Percentiles rank a stretch among this genome's conserved stretches.
Conservation (phyloP, 169 alveolate genomes). For the Babesia bigemina region DNA sequence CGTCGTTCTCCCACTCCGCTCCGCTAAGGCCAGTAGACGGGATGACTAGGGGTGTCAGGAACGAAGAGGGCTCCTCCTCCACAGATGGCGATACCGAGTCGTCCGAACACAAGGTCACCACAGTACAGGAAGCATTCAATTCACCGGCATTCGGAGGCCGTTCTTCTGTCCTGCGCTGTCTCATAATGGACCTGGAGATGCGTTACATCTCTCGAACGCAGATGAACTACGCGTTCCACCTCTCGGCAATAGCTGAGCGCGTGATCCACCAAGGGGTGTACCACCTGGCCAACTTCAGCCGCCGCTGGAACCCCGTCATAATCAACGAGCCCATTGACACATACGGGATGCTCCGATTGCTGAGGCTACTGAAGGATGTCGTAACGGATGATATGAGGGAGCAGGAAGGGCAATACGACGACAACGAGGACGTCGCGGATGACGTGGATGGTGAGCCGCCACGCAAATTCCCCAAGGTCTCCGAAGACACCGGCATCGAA, state of each 20-base stretch:
- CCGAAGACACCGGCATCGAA: neutral
- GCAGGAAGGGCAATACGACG: too few relatives aligned
- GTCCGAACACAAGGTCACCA: neutral
- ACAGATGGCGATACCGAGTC: neutral
- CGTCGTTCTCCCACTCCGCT: neutral
- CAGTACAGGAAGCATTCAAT: slow-evolving; percentile 15
- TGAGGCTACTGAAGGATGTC: neutral
- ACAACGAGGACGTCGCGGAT: too few relatives aligned
- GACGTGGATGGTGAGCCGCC: neutral
- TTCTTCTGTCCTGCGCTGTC: slow-evolving; percentile 25
- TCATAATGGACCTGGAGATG: slow-evolving; percentile 22
- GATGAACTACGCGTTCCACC: slow-evolving; percentile 40
- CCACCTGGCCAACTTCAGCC: neutral
- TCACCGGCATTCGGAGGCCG: slow-evolving; percentile 30
- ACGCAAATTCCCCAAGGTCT: neutral
- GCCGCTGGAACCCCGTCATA: slow-evolving; percentile 22
- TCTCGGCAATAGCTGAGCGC: slow-evolving; percentile 37
- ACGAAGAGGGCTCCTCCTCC: neutral
- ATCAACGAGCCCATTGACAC: slow-evolving; percentile 28
- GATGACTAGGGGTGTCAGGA: too few relatives aligned
- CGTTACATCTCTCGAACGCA: slow-evolving; percentile 27
- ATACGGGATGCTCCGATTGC: neutral
- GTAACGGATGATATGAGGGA: neutral
- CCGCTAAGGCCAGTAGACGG: neutral
- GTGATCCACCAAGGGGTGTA: slow-evolving; percentile 35